These are phyloP conservation scores for Hymenoscyphus linearis DNA, from an alignment of 2,329 filamentous ascomycete species.

Conservation along the genomic window DNA sequence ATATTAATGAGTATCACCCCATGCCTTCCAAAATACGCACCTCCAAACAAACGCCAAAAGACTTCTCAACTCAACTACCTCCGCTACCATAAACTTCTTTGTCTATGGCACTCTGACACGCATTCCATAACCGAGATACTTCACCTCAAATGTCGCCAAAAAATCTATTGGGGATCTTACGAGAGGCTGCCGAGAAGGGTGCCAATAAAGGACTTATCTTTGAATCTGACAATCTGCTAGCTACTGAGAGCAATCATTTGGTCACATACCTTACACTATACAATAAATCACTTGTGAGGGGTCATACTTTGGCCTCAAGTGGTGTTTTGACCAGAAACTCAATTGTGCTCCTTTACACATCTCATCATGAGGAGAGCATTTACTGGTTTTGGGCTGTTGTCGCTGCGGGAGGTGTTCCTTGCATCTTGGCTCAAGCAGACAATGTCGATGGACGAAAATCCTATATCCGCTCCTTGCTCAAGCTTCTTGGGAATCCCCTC, in stretches of 20 bases:
- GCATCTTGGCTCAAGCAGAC: conserved; percentile 33
- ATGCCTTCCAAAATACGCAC: background rate
- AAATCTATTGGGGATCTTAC: background rate
- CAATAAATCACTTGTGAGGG: background rate
- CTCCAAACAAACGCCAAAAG: background rate
- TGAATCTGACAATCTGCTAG: background rate
- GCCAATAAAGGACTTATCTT: background rate
- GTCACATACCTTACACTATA: background rate
- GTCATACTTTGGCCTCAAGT: background rate
- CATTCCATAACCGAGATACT: background rate
- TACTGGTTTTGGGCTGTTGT: conserved; percentile 38
- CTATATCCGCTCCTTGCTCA: conserved; percentile 28
- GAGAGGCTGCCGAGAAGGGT: background rate
- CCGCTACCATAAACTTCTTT: background rate
- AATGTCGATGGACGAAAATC: conserved; percentile 24
- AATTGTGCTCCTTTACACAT: conserved; percentile 31
- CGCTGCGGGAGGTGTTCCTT: conserved; percentile 34
- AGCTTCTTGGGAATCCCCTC: conserved; percentile 7
- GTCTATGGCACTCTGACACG: background rate
- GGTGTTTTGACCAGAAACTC: background rate
- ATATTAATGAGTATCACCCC: background rate
- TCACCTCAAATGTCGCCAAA: background rate
- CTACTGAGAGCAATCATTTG: background rate
- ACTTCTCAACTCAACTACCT: background rate
- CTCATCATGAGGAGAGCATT: conserved; percentile 35